phyloP scores from a whole-genome alignment of 768 basidiomycete species.

The Boletus edulis region DNA sequence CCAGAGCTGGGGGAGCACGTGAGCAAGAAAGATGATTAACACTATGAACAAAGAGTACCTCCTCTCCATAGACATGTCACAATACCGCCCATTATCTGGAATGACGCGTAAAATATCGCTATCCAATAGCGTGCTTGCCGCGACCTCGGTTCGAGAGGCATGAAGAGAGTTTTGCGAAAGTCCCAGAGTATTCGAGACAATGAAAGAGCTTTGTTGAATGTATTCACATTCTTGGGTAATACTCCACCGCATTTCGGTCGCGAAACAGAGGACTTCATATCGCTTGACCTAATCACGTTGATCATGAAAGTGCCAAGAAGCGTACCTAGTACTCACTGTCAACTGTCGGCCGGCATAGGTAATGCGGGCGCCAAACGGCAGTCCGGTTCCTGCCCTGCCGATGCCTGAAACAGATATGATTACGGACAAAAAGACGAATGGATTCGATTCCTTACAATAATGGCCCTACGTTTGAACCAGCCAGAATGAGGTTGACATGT shows the following conservation, averaged over 20 bases:
- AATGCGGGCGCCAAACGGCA: slow-evolving; percentile 26
- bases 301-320: not conserved
- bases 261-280: slow-evolving; percentile 32
- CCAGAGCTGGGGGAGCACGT: slow-evolving; percentile 2
- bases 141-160: not conserved
- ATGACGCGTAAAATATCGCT: slow-evolving; percentile 21
- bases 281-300: slow-evolving; percentile 16
- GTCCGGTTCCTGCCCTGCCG: slow-evolving; percentile 25
- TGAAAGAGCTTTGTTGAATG: slow-evolving; percentile 18
- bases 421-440: not conserved
- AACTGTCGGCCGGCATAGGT: slow-evolving; percentile 20
- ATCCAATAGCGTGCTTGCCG: slow-evolving; percentile 6
- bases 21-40: not conserved
- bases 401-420: slow-evolving; percentile 14
- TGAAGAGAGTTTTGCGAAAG: not conserved
- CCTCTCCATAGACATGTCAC: not conserved
- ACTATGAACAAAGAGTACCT: not conserved
- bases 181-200: slow-evolving; percentile 10
- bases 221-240: slow-evolving; percentile 1
- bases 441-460: slow-evolving; percentile 20
- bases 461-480: slow-evolving; percentile 16
- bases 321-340: slow-evolving; percentile 13
- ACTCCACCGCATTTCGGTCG: slow-evolving; percentile 24
- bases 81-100: not conserved
- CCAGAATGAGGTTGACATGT: not conserved